These are phyloP conservation scores for Cyclocybe aegerita DNA, from an alignment of 768 basidiomycete genomes.

Conservation along the genomic window DNA sequence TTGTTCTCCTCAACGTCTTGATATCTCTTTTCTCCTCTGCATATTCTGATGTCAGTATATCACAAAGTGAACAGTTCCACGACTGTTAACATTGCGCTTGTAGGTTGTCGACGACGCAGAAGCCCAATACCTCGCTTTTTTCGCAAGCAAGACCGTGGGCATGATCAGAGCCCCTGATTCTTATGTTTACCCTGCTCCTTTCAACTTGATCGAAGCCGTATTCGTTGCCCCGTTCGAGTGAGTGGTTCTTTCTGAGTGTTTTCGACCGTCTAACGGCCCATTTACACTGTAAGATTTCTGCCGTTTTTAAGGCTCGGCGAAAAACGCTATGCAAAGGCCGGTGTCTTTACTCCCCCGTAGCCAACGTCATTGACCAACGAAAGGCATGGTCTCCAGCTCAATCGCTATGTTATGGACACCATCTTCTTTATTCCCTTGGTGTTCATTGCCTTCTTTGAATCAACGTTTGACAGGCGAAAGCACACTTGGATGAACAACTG, in stretches of 20 bases:
- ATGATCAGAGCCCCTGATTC: slow-evolving; percentile 87
- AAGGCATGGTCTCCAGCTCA: slow-evolving; percentile 46
- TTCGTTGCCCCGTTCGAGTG: slow-evolving; percentile 87
- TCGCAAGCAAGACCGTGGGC: slow-evolving; percentile 80
- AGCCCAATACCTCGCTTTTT: slow-evolving; percentile 89
- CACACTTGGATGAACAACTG: slow-evolving; percentile 69
- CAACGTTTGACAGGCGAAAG: slow-evolving; percentile 45
- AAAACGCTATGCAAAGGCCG: slow-evolving; percentile 59
- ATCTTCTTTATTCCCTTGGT: slow-evolving; percentile 83
- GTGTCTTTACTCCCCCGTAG: neutral
- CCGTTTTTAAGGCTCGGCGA: slow-evolving; percentile 42
- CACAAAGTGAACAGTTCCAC: neutral
- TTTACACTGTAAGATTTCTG: slow-evolving; percentile 33
- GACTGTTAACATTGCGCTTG: neutral
- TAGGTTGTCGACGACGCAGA: slow-evolving; percentile 83
- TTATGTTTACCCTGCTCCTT: slow-evolving; percentile 89
- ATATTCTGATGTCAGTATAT: slow-evolving; percentile 73
- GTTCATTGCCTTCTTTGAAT: slow-evolving; percentile 75
- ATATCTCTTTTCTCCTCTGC: slow-evolving; percentile 96
- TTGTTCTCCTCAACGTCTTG: slow-evolving; percentile 89
- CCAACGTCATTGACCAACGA: slow-evolving; percentile 1
- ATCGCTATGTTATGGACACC: slow-evolving; percentile 72
- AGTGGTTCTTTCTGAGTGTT: slow-evolving; percentile 25
- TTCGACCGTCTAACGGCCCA: neutral
- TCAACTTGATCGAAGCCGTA: slow-evolving; percentile 83